Evolutionary conservation across 805 yeast species (phyloP).

Genomic region (Wickerhamomyces alni): DNA sequence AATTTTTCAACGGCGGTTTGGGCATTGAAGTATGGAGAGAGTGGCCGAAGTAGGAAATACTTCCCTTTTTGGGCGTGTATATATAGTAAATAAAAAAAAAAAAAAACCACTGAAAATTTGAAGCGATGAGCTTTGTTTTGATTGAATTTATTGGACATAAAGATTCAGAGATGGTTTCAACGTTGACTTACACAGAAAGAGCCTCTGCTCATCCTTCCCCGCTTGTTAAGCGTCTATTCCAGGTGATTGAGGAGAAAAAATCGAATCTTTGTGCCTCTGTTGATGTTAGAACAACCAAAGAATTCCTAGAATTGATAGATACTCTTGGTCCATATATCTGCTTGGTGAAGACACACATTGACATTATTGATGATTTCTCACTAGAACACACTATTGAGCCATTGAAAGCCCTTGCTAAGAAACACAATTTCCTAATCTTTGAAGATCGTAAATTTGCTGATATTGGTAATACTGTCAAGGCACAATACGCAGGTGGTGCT

Average conservation of each 20-base stretch:
- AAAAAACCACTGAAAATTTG: neutral
- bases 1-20: too few species aligned
- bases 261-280: slow-evolving; percentile 92
- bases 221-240: slow-evolving; percentile 69
- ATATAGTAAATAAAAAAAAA: neutral
- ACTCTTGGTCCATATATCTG: slow-evolving; percentile 87
- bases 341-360: slow-evolving; percentile 90
- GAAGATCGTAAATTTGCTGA: slow-evolving; percentile 99
- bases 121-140: neutral
- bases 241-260: slow-evolving; percentile 71
- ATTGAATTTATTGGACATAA: neutral
- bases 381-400: slow-evolving; percentile 78
- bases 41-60: too few species aligned
- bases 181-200: slow-evolving; percentile 54
- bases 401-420: slow-evolving; percentile 60
- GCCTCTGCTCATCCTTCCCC: slow-evolving; percentile 69
- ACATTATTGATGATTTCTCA: slow-evolving; percentile 83
- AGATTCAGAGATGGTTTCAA: slow-evolving; percentile 17
- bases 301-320: slow-evolving; percentile 68
- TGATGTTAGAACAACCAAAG: slow-evolving; percentile 78
- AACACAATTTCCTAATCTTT: slow-evolving; percentile 85
- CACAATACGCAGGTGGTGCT: slow-evolving; percentile 88
- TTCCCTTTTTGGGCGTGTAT: too few species aligned
- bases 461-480: slow-evolving; percentile 94
- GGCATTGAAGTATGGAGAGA: too few species aligned